Base-by-base conservation (phyloP, 345 rosid species). In the Limnanthes douglasii region DNA sequence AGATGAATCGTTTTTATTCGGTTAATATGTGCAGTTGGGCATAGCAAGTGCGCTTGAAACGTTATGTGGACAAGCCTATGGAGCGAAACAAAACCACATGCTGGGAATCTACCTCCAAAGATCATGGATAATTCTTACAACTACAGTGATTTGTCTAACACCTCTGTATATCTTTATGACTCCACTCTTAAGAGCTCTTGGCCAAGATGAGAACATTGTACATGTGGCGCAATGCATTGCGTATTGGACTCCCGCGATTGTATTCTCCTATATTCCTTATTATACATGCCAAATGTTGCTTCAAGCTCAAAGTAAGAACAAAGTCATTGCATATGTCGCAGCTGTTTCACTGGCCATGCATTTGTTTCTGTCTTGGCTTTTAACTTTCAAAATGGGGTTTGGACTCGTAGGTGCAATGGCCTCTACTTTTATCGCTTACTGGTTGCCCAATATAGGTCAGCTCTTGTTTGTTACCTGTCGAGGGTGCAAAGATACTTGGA, bases 41-140 rank as follows among this genome's bases (percentile, higher is more conserved):
- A 85, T 79, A 93, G 73, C 93, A 3, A 76, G 88, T 34, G 93
- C 77, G 16, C 38, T 73, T 39, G 82, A 85, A 57, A 85, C 93
- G 7, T 48, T 85, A 8, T 85, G 96, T 23, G 96, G 96, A 29
- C 88, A 85, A 61, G 68, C 93, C 3, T 85, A 31, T 3, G 82
- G 96, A 4, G 85, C 93, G 9, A 62, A 65, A 54, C 93, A 71
- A 18, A 41, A 73, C 44, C 85, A 73, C 51, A 79, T 79, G 96
- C 69, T 73, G 0, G 96, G 93, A 28, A 34, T 85, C 15, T 76
- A 79, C 52, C 82, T 85, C 12, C 96, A 85, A 47, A 47, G 96
- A 25, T 85, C 93, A 6, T 85, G 93, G 96, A 53, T 71, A 26
- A 69, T 85, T 13, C 60, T 75, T 43, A 32, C 40, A 3, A 0